Conservation (phyloP, 768 basidiomycete species). For the Agaricus sinodeliciosus region DNA sequence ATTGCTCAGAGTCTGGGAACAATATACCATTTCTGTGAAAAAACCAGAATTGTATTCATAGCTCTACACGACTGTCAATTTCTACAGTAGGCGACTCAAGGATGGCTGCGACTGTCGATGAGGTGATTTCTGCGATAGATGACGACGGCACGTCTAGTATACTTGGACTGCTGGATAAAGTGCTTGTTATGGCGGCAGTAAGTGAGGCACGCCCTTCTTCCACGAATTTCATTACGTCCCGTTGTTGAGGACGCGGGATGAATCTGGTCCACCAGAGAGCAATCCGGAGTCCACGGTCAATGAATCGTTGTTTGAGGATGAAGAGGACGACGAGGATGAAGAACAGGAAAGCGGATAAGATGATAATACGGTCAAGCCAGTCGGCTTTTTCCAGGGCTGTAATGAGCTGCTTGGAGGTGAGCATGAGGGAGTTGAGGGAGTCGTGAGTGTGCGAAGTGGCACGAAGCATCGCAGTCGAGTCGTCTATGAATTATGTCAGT, state of each 20-base stretch:
- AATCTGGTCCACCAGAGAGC: slow-evolving; percentile 89
- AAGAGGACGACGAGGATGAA: slow-evolving; percentile 82
- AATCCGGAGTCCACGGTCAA: slow-evolving; percentile 73
- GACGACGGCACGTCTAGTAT: not conserved
- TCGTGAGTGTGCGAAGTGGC: slow-evolving; percentile 76
- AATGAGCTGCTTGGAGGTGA: slow-evolving; percentile 78
- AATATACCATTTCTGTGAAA: slow-evolving; percentile 15
- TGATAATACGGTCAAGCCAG: slow-evolving; percentile 85
- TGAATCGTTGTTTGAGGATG: slow-evolving; percentile 80
- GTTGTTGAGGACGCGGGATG: slow-evolving; percentile 38
- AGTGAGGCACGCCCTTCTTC: slow-evolving; percentile 24
- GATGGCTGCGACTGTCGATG: not conserved
- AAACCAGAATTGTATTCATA: not conserved
- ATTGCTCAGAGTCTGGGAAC: slow-evolving; percentile 6
- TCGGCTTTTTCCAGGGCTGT: slow-evolving; percentile 86
- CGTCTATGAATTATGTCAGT: not conserved
- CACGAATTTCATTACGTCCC: slow-evolving; percentile 19
- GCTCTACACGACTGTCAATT: not conserved
- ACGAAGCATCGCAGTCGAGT: slow-evolving; percentile 68
- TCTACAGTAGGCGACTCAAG: not conserved
- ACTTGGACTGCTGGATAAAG: not conserved
- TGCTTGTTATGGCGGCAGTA: not conserved
- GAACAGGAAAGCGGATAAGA: slow-evolving; percentile 72
- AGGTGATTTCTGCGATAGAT: not conserved
- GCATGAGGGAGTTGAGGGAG: slow-evolving; percentile 60